A percentile compares a stretch with the other conserved stretches of the same genome.
These are phyloP conservation scores for Collybiopsis luxurians DNA, from an alignment of 768 basidiomycete genomes.

Conservation along the genomic window DNA sequence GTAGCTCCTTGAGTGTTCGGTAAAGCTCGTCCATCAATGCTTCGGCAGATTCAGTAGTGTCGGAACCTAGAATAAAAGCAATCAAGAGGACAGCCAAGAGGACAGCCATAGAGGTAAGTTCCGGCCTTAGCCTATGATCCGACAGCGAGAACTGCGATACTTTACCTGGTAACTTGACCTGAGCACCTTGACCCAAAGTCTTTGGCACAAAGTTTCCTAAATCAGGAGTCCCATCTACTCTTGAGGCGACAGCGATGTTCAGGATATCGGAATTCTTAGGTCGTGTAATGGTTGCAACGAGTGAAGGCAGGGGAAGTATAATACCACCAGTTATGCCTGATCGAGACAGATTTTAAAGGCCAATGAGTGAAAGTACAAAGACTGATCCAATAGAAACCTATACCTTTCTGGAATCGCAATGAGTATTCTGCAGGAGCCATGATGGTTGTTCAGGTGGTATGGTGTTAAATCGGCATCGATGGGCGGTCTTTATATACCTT, in stretches of 20 bases:
- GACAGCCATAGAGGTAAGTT: too few relatives aligned
- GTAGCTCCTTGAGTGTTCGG: conserved; percentile 55
- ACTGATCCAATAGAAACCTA: not conserved
- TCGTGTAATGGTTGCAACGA: conserved; percentile 51
- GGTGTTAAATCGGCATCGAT: too few relatives aligned
- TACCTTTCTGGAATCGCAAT: conserved; percentile 11
- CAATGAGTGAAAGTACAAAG: not conserved
- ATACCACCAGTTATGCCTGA: conserved; percentile 78
- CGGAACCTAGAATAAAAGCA: conserved; percentile 25
- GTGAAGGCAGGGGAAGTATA: conserved; percentile 60
- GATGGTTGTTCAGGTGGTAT: too few relatives aligned
- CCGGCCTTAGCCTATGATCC: too few relatives aligned
- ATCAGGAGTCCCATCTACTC: conserved; percentile 43
- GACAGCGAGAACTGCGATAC: too few relatives aligned
- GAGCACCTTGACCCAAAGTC: conserved; percentile 8
- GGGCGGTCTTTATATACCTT: too few relatives aligned
- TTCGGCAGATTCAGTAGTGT: conserved; percentile 26
- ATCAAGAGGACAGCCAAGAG: too few relatives aligned
- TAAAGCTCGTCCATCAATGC: conserved; percentile 57
- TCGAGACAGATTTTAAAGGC: not conserved
- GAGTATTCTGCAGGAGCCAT: conserved; percentile 12
- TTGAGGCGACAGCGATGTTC: conserved; percentile 43
- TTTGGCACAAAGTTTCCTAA: conserved; percentile 43
- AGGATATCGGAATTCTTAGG: conserved; percentile 32
- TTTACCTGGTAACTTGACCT: not conserved